These are phyloP conservation scores for Thalassiosira mediterranea DNA, from an alignment of 352 stramenopile species.

Conservation along the genomic window DNA sequence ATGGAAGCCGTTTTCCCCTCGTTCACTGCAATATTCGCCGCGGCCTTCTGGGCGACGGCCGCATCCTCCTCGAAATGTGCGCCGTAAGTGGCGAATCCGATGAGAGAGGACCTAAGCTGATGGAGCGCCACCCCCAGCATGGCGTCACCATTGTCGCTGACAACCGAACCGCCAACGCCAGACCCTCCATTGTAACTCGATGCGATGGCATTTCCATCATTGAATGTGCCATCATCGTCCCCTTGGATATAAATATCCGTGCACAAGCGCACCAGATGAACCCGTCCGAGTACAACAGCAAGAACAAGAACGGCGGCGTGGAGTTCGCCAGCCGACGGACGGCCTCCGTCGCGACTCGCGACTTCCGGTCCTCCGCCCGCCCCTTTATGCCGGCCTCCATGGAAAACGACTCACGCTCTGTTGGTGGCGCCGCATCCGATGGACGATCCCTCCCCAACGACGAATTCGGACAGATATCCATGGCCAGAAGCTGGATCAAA, in stretches of 20 bases:
- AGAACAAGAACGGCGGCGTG: slow-evolving; percentile 36
- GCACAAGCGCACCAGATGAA: slow-evolving; percentile 30
- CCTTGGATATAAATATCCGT: slow-evolving; percentile 22
- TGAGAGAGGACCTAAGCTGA: slow-evolving; percentile 26
- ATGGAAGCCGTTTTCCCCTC: slow-evolving; percentile 5
- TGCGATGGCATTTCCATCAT: neutral
- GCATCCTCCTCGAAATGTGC: slow-evolving; percentile 30
- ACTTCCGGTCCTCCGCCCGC: neutral
- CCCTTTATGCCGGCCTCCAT: neutral
- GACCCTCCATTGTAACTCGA: too few species aligned
- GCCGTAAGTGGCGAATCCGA: slow-evolving; percentile 29
- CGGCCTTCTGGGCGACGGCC: slow-evolving; percentile 18
- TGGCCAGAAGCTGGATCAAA: slow-evolving; percentile 30
- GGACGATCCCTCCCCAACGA: too few species aligned
- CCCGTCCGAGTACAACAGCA: slow-evolving; percentile 31
- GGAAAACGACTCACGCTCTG: slow-evolving; percentile 3
- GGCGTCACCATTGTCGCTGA: neutral
- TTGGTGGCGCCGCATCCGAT: too few species aligned
- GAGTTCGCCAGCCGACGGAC: slow-evolving; percentile 20
- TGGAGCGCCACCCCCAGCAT: slow-evolving; percentile 1
- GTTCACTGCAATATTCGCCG: slow-evolving; percentile 10
- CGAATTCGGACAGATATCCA: slow-evolving; percentile 32
- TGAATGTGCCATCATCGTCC: neutral
- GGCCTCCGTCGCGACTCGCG: neutral
- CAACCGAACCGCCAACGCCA: too few species aligned